Percentiles rank a stretch among this genome's conserved stretches.
Evolutionary conservation across 306 rosid genomes (phyloP).

Genomic region (Argentina anserina): DNA sequence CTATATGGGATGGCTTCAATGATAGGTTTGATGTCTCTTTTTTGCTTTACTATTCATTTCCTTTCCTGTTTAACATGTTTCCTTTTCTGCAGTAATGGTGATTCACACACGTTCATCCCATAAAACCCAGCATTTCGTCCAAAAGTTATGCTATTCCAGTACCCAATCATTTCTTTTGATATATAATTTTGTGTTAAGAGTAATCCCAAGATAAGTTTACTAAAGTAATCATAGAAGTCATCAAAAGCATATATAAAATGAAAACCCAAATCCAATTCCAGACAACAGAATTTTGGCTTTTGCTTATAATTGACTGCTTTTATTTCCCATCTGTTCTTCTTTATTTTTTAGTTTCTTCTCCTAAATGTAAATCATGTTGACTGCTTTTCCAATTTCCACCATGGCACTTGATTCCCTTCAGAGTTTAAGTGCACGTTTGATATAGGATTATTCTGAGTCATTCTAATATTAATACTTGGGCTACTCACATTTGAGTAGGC

Average conservation of each 20-base stretch:
- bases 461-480: too few relatives aligned
- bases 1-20: conserved; percentile 30
- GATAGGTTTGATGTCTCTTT: conserved; percentile 30
- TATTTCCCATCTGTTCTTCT: not conserved
- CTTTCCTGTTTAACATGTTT: conserved; percentile 47
- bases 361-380: conserved; percentile 8
- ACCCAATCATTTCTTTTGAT: conserved; percentile 83
- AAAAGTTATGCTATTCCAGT: conserved; percentile 43
- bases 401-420: conserved; percentile 32
- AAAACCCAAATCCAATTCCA: conserved; percentile 50
- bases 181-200: conserved; percentile 52
- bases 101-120: conserved; percentile 29
- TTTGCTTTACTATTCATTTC: conserved; percentile 7
- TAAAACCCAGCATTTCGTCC: conserved; percentile 45
- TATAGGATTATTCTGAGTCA: too few relatives aligned
- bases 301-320: conserved; percentile 81
- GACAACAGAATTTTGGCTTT: conserved; percentile 48
- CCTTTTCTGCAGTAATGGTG: conserved; percentile 22
- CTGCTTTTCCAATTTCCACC: conserved; percentile 19
- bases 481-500: too few relatives aligned
- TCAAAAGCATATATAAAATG: conserved; percentile 53
- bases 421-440: too few relatives aligned
- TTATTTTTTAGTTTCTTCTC: conserved; percentile 6
- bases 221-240: conserved; percentile 79
- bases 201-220: conserved; percentile 64